Conservation (phyloP, 164 flowering plant genomes). For the Stephania cephalantha region DNA sequence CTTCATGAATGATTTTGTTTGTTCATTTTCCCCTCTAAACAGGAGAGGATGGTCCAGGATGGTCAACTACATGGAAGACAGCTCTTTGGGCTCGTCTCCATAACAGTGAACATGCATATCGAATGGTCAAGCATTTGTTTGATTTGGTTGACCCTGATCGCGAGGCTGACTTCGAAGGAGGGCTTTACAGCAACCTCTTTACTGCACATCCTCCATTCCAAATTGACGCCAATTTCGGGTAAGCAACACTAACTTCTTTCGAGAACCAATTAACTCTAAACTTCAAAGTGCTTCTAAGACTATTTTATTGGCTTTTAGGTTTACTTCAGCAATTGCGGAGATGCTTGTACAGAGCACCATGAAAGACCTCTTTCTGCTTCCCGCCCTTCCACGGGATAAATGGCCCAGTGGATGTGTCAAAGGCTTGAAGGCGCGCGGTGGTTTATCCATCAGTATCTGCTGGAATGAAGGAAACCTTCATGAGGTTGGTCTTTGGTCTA, state of each 20-base stretch:
- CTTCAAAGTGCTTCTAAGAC: neutral
- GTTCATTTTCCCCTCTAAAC: neutral
- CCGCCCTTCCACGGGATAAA: slow-evolving; percentile 80
- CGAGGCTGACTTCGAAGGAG: slow-evolving; percentile 66
- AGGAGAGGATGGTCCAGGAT: slow-evolving; percentile 98
- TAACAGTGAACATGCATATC: slow-evolving; percentile 69
- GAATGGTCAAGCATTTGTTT: slow-evolving; percentile 74
- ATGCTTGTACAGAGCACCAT: slow-evolving; percentile 89
- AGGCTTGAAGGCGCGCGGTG: slow-evolving; percentile 85
- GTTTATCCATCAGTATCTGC: slow-evolving; percentile 64
- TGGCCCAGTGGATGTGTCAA: slow-evolving; percentile 81
- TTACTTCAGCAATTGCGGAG: slow-evolving; percentile 77
- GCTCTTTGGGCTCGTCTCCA: slow-evolving; percentile 82
- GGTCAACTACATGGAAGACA: slow-evolving; percentile 92
- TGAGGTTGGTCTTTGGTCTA: slow-evolving; percentile 61
- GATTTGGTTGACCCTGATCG: slow-evolving; percentile 71
- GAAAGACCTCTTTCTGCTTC: slow-evolving; percentile 73
- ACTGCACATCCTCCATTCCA: slow-evolving; percentile 94
- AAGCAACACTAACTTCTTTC: slow-evolving; percentile 16
- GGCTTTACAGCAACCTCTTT: slow-evolving; percentile 84
- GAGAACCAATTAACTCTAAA: neutral
- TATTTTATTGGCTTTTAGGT: slow-evolving; percentile 28
- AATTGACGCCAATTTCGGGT: slow-evolving; percentile 89
- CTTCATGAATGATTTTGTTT: neutral
- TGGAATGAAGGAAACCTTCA: slow-evolving; percentile 82